Conservation (phyloP, 2,329 filamentous ascomycete species). For the Neophaeococcomyces aloes region DNA sequence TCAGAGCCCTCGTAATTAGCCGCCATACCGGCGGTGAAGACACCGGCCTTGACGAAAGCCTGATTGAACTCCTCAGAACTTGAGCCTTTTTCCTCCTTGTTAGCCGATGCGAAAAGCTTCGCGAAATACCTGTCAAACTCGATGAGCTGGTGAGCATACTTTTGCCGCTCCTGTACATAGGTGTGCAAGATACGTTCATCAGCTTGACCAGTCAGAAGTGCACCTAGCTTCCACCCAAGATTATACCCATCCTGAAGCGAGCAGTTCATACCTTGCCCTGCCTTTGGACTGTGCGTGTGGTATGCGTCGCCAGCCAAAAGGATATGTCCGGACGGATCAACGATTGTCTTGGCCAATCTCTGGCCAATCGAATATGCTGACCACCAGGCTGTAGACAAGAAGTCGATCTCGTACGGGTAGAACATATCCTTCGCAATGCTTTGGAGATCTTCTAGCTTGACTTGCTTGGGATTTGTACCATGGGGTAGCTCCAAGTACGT, state of each 20-base stretch:
- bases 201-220: conserved; percentile 38
- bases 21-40: conserved; percentile 52
- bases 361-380: conserved; percentile 62
- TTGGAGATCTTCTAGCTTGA: conserved; percentile 46
- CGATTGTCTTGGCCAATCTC: conserved; percentile 44
- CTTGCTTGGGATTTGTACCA: conserved; percentile 40
- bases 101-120: conserved; percentile 42
- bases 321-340: conserved; percentile 52
- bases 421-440: conserved; percentile 42
- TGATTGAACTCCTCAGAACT: conserved; percentile 43
- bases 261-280: conserved; percentile 50
- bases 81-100: conserved; percentile 23
- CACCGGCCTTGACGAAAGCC: conserved; percentile 47
- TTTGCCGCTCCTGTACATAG: conserved; percentile 44
- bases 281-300: conserved; percentile 60
- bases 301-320: conserved; percentile 62
- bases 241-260: conserved; percentile 51
- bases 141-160: conserved; percentile 48
- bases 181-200: conserved; percentile 38
- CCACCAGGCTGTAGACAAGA: conserved; percentile 54
- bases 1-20: conserved; percentile 43
- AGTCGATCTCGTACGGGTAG: conserved; percentile 43
- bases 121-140: conserved; percentile 49
- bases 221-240: conserved; percentile 50
- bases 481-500: conserved; percentile 52